These are phyloP conservation scores for Boletus fagicola DNA, from an alignment of 768 basidiomycete species.

Conservation along the genomic window DNA sequence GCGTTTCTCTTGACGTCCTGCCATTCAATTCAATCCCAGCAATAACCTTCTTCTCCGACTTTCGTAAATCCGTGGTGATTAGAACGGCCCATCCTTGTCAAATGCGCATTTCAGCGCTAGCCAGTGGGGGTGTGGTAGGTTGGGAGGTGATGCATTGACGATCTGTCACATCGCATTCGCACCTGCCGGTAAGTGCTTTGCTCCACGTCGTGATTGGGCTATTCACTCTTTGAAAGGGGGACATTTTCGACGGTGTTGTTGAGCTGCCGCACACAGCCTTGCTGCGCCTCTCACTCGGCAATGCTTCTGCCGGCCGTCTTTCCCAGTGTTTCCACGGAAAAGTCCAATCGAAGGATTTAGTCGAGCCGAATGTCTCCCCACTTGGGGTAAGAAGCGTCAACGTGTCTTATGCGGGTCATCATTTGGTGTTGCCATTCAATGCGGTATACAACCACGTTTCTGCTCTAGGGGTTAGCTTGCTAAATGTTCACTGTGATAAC, in stretches of 20 bases:
- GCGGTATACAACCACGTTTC: neutral
- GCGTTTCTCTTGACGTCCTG: too few species aligned
- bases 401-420: neutral
- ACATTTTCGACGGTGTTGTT: neutral
- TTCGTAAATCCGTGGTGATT: neutral
- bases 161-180: constrained; percentile 1
- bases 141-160: neutral
- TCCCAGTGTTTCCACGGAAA: constrained; percentile 3
- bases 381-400: neutral
- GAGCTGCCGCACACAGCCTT: constrained; percentile 9
- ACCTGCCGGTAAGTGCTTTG: neutral
- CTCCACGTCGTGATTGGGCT: neutral
- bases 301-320: neutral
- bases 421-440: neutral
- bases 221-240: neutral
- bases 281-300: constrained; percentile 1
- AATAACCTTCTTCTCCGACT: neutral
- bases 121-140: neutral
- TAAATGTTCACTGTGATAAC: neutral
- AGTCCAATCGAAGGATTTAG: neutral
- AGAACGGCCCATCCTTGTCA: neutral
- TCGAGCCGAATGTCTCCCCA: neutral
- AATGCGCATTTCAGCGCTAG: neutral
- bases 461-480: neutral
- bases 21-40: neutral